A percentile compares a stretch with the other conserved stretches of the same genome.
These are phyloP conservation scores for Saccharomyces mikatae DNA, from an alignment of 805 yeast species.

Conservation along the genomic window DNA sequence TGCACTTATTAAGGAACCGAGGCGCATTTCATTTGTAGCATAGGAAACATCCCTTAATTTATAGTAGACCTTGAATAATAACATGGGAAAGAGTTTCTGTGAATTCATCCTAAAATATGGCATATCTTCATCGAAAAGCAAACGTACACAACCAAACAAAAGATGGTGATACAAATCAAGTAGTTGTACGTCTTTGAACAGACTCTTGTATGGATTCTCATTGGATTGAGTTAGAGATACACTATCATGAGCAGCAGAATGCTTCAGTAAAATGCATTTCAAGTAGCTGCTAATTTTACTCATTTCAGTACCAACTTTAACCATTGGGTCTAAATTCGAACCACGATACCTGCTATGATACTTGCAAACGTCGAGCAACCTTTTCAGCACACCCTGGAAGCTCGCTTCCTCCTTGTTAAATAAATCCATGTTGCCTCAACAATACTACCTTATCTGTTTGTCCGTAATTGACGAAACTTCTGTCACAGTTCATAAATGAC, in stretches of 20 bases:
- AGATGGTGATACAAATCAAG: conserved; percentile 9
- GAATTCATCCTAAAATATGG: conserved; percentile 11
- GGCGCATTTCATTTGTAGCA: conserved; percentile 5
- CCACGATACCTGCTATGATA: not conserved
- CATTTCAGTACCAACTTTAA: not conserved
- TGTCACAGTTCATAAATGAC: not conserved
- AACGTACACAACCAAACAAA: conserved; percentile 8
- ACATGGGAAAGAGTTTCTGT: conserved; percentile 8
- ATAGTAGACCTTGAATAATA: conserved; percentile 6
- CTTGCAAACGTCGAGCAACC: not conserved
- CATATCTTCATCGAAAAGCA: conserved; percentile 10
- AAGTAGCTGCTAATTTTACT: not conserved
- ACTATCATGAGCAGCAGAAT: not conserved
- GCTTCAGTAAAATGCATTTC: not conserved
- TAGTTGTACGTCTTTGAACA: conserved; percentile 3
- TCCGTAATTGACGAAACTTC: not conserved
- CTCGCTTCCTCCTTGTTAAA: not conserved
- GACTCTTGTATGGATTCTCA: not conserved
- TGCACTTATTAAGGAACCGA: conserved; percentile 10
- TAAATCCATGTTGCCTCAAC: not conserved
- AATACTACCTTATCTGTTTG: not conserved
- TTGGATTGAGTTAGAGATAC: not conserved
- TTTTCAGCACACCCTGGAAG: not conserved
- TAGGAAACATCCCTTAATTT: conserved; percentile 5
- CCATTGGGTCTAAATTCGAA: conserved; percentile 1